phyloP scores from a whole-genome alignment of 2,329 filamentous ascomycete species.

The Rhinocladiella similis region DNA sequence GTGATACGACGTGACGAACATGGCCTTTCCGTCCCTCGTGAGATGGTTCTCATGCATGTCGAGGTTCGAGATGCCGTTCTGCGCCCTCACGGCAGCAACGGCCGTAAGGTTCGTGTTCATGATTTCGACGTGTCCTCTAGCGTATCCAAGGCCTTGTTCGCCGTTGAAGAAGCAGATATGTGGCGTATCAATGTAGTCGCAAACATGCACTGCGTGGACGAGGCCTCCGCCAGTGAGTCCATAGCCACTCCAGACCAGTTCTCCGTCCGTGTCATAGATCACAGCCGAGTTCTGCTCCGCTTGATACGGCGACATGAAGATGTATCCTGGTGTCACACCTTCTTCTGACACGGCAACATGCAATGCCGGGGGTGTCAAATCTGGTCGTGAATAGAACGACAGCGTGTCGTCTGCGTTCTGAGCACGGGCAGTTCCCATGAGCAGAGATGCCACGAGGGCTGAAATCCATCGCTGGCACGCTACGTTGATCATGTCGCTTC shows the following conservation, averaged over 20 bases:
- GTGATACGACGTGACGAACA: constrained; percentile 40
- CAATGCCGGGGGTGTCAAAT: constrained; percentile 28
- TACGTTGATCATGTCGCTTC: neutral
- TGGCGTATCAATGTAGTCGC: neutral
- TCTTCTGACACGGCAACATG: constrained; percentile 14
- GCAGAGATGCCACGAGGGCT: neutral
- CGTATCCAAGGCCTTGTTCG: neutral
- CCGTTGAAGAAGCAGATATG: neutral
- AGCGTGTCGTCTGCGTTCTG: constrained; percentile 29
- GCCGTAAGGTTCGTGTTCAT: neutral
- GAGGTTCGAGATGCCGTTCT: constrained; percentile 3
- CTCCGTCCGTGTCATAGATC: neutral
- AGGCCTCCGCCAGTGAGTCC: neutral
- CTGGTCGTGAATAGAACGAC: neutral
- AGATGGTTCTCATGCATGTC: constrained; percentile 56
- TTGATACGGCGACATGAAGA: neutral
- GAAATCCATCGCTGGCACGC: no score
- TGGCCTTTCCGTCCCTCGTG: constrained; percentile 40
- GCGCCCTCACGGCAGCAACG: neutral
- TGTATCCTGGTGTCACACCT: neutral
- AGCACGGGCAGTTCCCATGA: constrained; percentile 47
- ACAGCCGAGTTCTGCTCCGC: neutral
- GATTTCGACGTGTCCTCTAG: neutral
- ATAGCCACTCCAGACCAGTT: neutral
- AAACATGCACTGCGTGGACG: neutral